These are phyloP conservation scores for Trichoderma gracile DNA, from an alignment of 2,329 filamentous ascomycete genomes.

Conservation along the genomic window DNA sequence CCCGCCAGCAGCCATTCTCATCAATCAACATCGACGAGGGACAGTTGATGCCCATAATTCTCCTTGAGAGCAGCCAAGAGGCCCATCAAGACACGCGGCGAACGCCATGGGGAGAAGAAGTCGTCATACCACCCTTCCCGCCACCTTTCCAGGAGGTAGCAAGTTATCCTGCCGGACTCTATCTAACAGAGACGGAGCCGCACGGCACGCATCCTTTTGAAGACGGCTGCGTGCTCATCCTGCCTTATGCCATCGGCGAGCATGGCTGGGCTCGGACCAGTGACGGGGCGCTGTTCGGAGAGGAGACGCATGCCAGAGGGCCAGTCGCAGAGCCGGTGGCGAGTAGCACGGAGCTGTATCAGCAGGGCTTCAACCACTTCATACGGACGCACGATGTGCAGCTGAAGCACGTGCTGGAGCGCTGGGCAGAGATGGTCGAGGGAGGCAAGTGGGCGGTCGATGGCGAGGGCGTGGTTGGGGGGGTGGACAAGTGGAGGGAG, in stretches of 20 bases:
- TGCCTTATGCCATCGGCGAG: slow-evolving; percentile 9
- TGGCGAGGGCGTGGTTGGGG: slow-evolving; percentile 13
- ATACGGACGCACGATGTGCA: slow-evolving; percentile 19
- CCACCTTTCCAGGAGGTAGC: neutral
- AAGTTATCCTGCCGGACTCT: slow-evolving; percentile 1
- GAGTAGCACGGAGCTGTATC: slow-evolving; percentile 12
- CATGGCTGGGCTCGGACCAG: slow-evolving; percentile 20
- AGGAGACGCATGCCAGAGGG: slow-evolving; percentile 6
- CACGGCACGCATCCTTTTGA: slow-evolving; percentile 15
- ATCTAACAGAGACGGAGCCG: slow-evolving; percentile 14
- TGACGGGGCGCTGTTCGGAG: slow-evolving; percentile 17
- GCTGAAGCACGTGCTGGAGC: slow-evolving; percentile 18
- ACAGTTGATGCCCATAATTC: neutral
- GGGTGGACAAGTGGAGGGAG: slow-evolving; percentile 21
- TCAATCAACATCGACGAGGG: slow-evolving; percentile 1
- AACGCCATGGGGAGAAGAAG: slow-evolving; percentile 14
- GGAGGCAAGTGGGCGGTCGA: slow-evolving; percentile 15
- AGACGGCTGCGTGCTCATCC: slow-evolving; percentile 20
- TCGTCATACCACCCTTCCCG: neutral
- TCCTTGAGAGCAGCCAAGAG: slow-evolving; percentile 19
- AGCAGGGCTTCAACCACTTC: slow-evolving; percentile 19
- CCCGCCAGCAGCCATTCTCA: slow-evolving; percentile 14
- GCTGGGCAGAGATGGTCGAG: slow-evolving; percentile 19
- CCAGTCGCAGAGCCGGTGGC: neutral
- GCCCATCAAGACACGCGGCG: slow-evolving; percentile 9